Evolutionary conservation across 1,284 basidiomycete genomes (phyloP), one percentile per base, ranked within the genome.

Genomic region (Sanghuangporus baumii): DNA sequence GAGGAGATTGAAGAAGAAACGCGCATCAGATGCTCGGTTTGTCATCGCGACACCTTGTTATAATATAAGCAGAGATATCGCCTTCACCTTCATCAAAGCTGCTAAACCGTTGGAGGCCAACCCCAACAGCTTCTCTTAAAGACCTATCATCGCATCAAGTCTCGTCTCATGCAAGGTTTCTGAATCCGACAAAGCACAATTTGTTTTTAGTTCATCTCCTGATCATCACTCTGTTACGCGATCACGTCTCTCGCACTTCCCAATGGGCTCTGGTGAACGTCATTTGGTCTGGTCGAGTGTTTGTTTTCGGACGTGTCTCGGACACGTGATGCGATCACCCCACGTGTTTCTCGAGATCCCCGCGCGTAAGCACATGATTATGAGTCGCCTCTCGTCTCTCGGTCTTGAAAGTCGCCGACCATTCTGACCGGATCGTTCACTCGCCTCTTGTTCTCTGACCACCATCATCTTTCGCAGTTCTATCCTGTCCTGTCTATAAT

Each of bases 401-500:
- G 43, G 55, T 12, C 38, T 47, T 47, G 55, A 37, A 57, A 41
- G 37, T 41, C 3, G 16, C 55, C 38, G 38, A 57, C 18, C n/a
- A 23, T 41, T 11, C 5, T 36, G 55, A 56, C 36, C 4, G 40
- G 11, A 9, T 18, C 14, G 26, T 12, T 38, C 55, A 56, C 3
- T 11, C 46, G 20, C 23, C 26, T 41, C 57, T 60, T 40, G 16
- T 26, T 37, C 48, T 52, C 59, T 40, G 34, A 23, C 50, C 46
- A 51, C 50, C 59, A 60, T 26, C 56, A 23, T 16, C 16, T 14
- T 26, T 40, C 31, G 31, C 20, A 3, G 11, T 12, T 20, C 26
- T 26, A n/a, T 16, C 14, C 9, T n/a, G 18, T 16, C 0, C 26
- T 55, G 18, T 18, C 57, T 38, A 26, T 23, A 51, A 86, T 86